phyloP scores from a whole-genome alignment of 139 green algal genomes.

The Chlorella sp. region DNA sequence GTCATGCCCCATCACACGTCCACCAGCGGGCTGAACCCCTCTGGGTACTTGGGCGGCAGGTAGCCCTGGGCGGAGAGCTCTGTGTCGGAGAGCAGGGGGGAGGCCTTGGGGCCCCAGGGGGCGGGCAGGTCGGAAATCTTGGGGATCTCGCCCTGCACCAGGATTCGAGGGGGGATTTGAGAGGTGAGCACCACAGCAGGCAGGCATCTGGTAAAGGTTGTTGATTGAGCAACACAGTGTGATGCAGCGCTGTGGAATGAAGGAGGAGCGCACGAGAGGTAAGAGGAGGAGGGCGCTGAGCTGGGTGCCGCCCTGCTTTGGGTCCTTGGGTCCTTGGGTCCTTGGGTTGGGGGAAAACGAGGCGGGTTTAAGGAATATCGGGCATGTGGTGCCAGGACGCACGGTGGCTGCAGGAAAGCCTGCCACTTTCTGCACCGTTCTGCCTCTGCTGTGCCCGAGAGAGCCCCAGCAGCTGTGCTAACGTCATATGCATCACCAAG shows the following conservation, averaged over 20 bases:
- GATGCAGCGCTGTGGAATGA: too few species aligned
- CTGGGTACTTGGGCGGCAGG: slow-evolving; percentile 46
- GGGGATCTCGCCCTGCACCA: slow-evolving; percentile 55
- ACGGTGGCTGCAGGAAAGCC: not conserved
- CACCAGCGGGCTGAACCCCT: slow-evolving; percentile 21
- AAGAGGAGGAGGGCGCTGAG: too few species aligned
- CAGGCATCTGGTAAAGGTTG: not conserved
- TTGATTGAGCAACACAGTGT: too few species aligned
- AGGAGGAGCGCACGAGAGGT: too few species aligned
- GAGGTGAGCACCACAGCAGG: too few species aligned
- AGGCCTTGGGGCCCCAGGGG: slow-evolving; percentile 58
- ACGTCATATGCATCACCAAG: too few species aligned
- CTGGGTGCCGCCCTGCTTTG: too few species aligned
- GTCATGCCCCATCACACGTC: slow-evolving; percentile 9
- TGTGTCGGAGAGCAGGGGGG: not conserved
- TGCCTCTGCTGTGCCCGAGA: not conserved
- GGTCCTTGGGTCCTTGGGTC: too few species aligned
- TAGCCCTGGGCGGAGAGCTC: slow-evolving; percentile 33
- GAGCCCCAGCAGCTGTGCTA: not conserved
- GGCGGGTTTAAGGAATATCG: too few species aligned
- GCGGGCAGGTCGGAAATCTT: slow-evolving; percentile 53
- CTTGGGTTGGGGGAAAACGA: too few species aligned
- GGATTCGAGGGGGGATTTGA: too few species aligned
- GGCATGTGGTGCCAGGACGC: too few species aligned
- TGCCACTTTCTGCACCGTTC: not conserved